Conservation (phyloP, 106 monocot species). For the Iris macrosiphon region DNA sequence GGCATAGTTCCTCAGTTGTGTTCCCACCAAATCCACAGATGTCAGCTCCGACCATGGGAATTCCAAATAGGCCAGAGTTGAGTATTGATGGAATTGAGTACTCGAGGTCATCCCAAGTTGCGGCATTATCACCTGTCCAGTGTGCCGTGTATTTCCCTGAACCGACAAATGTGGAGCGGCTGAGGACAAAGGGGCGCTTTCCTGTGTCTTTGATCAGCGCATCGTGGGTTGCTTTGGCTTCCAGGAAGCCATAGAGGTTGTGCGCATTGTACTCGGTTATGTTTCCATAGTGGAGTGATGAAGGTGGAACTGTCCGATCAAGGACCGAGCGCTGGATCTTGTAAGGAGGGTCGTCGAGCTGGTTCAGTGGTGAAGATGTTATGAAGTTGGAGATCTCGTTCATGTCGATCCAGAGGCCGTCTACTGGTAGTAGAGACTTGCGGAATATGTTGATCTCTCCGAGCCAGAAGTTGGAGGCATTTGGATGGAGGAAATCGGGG, state of each 20-base stretch:
- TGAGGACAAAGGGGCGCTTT: conserved; percentile 62
- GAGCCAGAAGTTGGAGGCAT: conserved; percentile 40
- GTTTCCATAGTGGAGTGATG: conserved; percentile 50
- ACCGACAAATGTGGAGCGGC: conserved; percentile 57
- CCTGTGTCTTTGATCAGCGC: conserved; percentile 39
- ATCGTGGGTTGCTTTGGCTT: conserved; percentile 41
- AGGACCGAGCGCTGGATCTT: conserved; percentile 46
- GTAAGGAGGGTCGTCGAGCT: conserved; percentile 57
- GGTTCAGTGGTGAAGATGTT: conserved; percentile 18
- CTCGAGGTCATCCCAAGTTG: conserved; percentile 52
- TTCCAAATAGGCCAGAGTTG: conserved; percentile 66
- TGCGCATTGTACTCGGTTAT: conserved; percentile 64
- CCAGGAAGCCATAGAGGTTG: conserved; percentile 55
- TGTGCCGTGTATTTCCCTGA: conserved; percentile 67
- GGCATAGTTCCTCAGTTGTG: conserved; percentile 63
- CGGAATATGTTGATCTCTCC: conserved; percentile 50
- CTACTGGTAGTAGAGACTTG: conserved; percentile 38
- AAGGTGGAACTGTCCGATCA: conserved; percentile 41
- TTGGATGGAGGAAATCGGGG: conserved; percentile 67
- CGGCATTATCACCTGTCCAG: conserved; percentile 64
- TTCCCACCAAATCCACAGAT: conserved; percentile 60
- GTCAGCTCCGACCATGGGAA: conserved; percentile 82
- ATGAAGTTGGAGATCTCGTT: conserved; percentile 79
- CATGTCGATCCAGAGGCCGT: conserved; percentile 91
- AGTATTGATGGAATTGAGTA: conserved; percentile 59